These are phyloP conservation scores for Chalciporus chontae DNA, from an alignment of 768 basidiomycete species.

Conservation along the genomic window DNA sequence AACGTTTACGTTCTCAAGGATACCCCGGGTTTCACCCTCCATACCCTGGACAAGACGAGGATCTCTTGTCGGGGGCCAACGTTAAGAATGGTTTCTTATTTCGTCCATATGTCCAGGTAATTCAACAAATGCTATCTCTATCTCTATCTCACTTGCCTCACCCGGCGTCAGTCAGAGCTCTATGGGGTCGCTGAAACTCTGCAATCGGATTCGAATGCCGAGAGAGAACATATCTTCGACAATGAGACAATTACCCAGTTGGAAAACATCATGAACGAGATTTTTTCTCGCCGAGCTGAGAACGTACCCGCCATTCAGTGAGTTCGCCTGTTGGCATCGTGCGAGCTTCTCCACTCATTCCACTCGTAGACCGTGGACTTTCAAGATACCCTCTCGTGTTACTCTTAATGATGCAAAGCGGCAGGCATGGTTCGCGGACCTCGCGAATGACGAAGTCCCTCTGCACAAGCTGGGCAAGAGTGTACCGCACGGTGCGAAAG, in stretches of 20 bases:
- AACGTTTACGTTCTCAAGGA: conserved; percentile 38
- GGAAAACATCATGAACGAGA: conserved; percentile 74
- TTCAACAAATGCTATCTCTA: background rate
- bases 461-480: conserved; percentile 79
- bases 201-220: conserved; percentile 10
- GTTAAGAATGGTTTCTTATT: conserved; percentile 65
- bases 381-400: conserved; percentile 79
- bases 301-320: conserved; percentile 60
- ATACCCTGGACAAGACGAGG: conserved; percentile 70
- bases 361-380: conserved; percentile 48
- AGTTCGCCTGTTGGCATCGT: conserved; percentile 23
- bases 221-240: conserved; percentile 46
- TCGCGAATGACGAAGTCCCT: conserved; percentile 78
- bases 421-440: conserved; percentile 79
- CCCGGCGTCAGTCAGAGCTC: conserved; percentile 20
- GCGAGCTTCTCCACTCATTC: background rate
- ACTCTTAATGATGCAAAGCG: conserved; percentile 77
- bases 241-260: conserved; percentile 53
- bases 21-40: conserved; percentile 78
- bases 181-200: conserved; percentile 14
- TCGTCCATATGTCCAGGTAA: conserved; percentile 56
- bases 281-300: conserved; percentile 63
- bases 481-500: conserved; percentile 84
- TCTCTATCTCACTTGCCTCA: background rate
- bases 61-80: conserved; percentile 58